Evolutionary conservation across 306 rosid genomes (phyloP), one percentile per base, ranked within the genome.

Genomic region (Ormosia semicastrata): DNA sequence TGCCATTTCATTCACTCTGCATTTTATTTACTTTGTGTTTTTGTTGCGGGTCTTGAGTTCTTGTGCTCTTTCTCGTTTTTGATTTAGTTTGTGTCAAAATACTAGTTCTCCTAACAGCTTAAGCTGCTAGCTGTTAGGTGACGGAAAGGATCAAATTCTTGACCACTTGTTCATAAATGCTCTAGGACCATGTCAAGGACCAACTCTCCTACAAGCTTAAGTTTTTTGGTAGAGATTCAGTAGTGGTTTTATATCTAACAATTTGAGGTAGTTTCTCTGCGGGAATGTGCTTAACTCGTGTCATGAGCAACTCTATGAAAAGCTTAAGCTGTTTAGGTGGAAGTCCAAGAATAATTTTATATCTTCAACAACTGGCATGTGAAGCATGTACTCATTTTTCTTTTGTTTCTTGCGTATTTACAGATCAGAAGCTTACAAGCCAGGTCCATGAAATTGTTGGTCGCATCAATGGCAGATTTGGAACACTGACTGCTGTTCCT

Each of bases 381-480:
- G 44, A 33, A 8, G 15, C 58, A 62, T 14, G 34, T 18, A 67
- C 73, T 67, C 34, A 17, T 46, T 62, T 40, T 41, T 33, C 7
- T 54, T 65, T 53, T 70, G 50, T 85, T 74, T 40, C 43, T 66
- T 87, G 67, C 86, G 75, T 89, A 75, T 82, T 60, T 68, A 72
- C 97, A 94, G 98, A 94, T 83, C 98, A 94, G 78, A 94, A 94
- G 83, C 95, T 94, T 33, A 94, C 98, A 52, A 94, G 98, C 80
- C 97, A 94, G 87, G 98, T 94, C 77, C 98, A 94, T 90, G 98
- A 94, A 88, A 92, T 94, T 83, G 97, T 94, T 84, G 97, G 98
- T 34, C 94, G 98, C 78, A 94, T 94, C 64, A 94, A 94, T 84
- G 98, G 98, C 36, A 85, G 97, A 85, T 94, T 94, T 62, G 98